Conservation (phyloP, 1,284 basidiomycete genomes). For the Schizopora paradoxa region DNA sequence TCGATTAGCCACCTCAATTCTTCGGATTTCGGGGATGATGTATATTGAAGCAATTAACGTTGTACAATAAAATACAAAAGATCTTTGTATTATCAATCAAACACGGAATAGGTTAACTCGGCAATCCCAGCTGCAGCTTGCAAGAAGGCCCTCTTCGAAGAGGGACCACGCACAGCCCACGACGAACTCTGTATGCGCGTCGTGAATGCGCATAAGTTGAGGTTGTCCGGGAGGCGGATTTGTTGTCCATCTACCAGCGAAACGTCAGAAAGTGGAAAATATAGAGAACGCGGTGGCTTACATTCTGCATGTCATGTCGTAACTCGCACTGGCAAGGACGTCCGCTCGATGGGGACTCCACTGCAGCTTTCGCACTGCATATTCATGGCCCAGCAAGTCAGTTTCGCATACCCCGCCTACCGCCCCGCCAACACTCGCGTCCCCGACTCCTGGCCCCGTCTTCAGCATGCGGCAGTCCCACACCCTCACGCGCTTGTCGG, state of each 20-base stretch:
- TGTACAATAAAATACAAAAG: not conserved
- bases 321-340: conserved; percentile 79
- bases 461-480: conserved; percentile 86
- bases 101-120: conserved; percentile 73
- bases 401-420: conserved; percentile 68
- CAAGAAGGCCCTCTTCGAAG: conserved; percentile 81
- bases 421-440: conserved; percentile 30
- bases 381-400: conserved; percentile 72
- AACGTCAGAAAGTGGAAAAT: conserved; percentile 2
- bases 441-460: conserved; percentile 29
- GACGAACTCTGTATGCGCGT: conserved; percentile 92
- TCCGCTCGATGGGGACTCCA: conserved; percentile 74
- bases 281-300: conserved; percentile 43
- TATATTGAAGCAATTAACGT: no score
- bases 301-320: conserved; percentile 95
- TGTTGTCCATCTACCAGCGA: conserved; percentile 53
- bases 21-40: no score
- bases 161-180: conserved; percentile 87
- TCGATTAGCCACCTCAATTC: conserved; percentile 14
- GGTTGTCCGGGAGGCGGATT: conserved; percentile 46
- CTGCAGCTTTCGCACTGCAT: conserved; percentile 74
- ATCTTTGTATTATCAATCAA: conserved; percentile 25
- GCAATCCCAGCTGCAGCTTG: conserved; percentile 89
- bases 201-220: conserved; percentile 66
- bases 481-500: conserved; percentile 75